Conservation (phyloP, 1,284 basidiomycete species). For the Hemileia vastatrix region DNA sequence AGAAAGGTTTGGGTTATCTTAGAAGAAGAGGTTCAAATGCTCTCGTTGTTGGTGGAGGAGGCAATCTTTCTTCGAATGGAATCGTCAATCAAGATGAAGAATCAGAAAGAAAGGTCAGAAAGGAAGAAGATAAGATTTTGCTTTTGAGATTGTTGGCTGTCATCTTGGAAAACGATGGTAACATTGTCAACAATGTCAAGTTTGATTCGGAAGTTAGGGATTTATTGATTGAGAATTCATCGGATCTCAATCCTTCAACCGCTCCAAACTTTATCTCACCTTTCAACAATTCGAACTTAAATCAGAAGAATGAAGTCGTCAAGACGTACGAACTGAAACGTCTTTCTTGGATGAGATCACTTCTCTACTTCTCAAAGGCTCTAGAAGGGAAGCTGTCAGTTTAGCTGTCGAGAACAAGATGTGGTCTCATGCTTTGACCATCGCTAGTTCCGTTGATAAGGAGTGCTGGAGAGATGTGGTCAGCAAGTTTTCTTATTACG, state of each 20-base stretch:
- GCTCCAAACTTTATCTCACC: not conserved
- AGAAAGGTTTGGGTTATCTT: constrained; percentile 35
- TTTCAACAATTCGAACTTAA: not conserved
- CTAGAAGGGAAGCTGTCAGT: constrained; percentile 34
- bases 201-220: constrained; percentile 4
- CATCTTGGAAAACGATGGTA: constrained; percentile 39
- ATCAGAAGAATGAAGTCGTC: constrained; percentile 24
- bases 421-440: constrained; percentile 42
- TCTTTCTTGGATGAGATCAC: constrained; percentile 35
- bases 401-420: constrained; percentile 33
- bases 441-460: constrained; percentile 39
- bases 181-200: constrained; percentile 23
- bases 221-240: not conserved
- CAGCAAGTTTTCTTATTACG: constrained; percentile 34
- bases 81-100: not conserved
- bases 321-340: constrained; percentile 32
- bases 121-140: constrained; percentile 34
- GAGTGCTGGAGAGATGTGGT: constrained; percentile 36
- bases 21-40: not conserved
- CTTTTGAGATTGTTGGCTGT: constrained; percentile 35
- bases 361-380: constrained; percentile 33
- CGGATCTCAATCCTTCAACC: not conserved
- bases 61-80: constrained; percentile 14
- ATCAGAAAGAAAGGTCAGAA: not conserved
- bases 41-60: not conserved